phyloP scores from a whole-genome alignment of 441 rosid species.

The Viola pubescens region DNA sequence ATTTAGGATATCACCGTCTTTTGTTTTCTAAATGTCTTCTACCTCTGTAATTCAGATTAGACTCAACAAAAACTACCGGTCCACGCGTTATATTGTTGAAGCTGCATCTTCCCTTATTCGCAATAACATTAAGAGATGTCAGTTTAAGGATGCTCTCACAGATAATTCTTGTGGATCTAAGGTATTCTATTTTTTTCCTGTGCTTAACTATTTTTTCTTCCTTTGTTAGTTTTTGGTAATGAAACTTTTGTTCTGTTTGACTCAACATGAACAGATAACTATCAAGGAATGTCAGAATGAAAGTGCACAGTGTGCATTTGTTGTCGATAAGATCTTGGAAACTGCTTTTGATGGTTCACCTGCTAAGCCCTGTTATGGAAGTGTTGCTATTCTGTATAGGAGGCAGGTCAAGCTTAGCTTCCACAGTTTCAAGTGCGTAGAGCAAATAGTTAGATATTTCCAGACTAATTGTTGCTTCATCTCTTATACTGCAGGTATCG shows the following conservation, averaged over 20 bases:
- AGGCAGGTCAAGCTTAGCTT: constrained; percentile 67
- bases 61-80: constrained; percentile 79
- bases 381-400: constrained; percentile 80
- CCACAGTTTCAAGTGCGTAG: constrained; percentile 15
- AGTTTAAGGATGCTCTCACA: constrained; percentile 55
- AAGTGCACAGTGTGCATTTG: constrained; percentile 79
- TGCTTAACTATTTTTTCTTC: background rate
- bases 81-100: constrained; percentile 82
- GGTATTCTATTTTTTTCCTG: constrained; percentile 34
- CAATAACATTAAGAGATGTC: constrained; percentile 63
- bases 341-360: constrained; percentile 34
- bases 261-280: constrained; percentile 39
- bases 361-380: constrained; percentile 53
- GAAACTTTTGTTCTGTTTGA: constrained; percentile 21
- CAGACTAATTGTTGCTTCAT: constrained; percentile 19
- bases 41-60: constrained; percentile 48
- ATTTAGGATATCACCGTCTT: background rate
- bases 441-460: constrained; percentile 6
- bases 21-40: background rate
- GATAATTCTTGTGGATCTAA: constrained; percentile 86
- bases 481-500: constrained; percentile 48
- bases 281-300: constrained; percentile 88
- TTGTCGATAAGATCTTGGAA: constrained; percentile 83
- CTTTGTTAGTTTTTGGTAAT: constrained; percentile 1
- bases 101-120: constrained; percentile 82